Percentiles rank a stretch among this genome's conserved stretches.
These are phyloP conservation scores for Picea abies DNA, from an alignment of 83 land plant genomes.

Conservation along the genomic window DNA sequence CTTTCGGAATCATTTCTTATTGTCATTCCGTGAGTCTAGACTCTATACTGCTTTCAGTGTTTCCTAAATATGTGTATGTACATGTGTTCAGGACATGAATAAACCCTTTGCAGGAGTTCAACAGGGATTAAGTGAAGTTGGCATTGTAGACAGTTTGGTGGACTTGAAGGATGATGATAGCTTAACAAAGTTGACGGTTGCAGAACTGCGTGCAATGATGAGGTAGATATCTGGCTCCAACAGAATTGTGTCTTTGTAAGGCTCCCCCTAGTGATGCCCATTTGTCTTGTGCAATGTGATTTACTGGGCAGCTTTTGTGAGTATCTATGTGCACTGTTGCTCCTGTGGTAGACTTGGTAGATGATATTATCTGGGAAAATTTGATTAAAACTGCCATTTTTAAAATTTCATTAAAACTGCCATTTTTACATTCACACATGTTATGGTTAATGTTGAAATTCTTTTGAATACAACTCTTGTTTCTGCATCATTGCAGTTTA, in stretches of 20 bases:
- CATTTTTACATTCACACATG: background rate
- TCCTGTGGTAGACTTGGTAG: background rate
- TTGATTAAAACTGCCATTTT: background rate
- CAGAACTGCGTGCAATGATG: conserved; percentile 38
- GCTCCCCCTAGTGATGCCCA: background rate
- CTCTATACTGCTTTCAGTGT: background rate
- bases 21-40: background rate
- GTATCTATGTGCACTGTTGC: background rate
- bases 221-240: conserved; percentile 23
- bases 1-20: background rate
- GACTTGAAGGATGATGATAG: conserved; percentile 17
- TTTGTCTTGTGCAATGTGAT: background rate
- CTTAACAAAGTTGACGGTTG: conserved; percentile 41
- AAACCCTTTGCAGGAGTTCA: background rate
- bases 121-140: background rate
- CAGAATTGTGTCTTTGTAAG: background rate
- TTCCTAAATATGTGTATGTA: background rate
- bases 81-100: background rate
- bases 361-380: too few species aligned
- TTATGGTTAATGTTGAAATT: background rate
- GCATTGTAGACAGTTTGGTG: background rate
- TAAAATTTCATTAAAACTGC: too few species aligned
- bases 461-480: background rate
- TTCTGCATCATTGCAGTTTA: too few species aligned
- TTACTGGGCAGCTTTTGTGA: background rate